Conservation (phyloP, 345 rosid species). For the Euclidium syriacum region DNA sequence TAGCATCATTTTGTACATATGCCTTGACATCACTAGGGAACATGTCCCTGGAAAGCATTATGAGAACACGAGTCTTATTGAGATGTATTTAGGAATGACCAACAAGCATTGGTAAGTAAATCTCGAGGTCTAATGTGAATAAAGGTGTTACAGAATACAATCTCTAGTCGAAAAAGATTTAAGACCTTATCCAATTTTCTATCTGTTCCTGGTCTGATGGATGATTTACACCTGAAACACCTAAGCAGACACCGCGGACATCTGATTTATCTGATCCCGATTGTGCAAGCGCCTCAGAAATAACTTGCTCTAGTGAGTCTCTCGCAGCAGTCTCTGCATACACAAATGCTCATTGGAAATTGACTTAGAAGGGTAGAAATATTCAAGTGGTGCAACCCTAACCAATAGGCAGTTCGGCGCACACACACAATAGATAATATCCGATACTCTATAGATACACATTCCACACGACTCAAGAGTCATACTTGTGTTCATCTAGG, state of each 20-base stretch:
- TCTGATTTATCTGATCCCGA: constrained; percentile 59
- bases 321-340: constrained; percentile 73
- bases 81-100: background rate
- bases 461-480: background rate
- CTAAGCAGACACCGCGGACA: constrained; percentile 84
- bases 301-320: constrained; percentile 77
- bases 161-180: background rate
- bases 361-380: constrained; percentile 6
- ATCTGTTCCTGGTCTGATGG: constrained; percentile 79
- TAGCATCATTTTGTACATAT: constrained; percentile 83
- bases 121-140: no score
- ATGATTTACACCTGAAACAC: constrained; percentile 93
- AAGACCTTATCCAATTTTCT: constrained; percentile 85
- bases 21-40: constrained; percentile 71
- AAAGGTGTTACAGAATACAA: background rate
- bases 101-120: no score
- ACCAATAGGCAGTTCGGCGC: constrained; percentile 1
- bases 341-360: background rate
- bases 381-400: constrained; percentile 8
- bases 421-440: background rate
- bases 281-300: constrained; percentile 69
- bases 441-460: background rate
- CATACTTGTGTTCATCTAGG: background rate
- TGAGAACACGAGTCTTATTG: background rate
- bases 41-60: constrained; percentile 47